These are phyloP conservation scores for Achaetomium macrosporum DNA, from an alignment of 2,329 filamentous ascomycete genomes.

Conservation along the genomic window DNA sequence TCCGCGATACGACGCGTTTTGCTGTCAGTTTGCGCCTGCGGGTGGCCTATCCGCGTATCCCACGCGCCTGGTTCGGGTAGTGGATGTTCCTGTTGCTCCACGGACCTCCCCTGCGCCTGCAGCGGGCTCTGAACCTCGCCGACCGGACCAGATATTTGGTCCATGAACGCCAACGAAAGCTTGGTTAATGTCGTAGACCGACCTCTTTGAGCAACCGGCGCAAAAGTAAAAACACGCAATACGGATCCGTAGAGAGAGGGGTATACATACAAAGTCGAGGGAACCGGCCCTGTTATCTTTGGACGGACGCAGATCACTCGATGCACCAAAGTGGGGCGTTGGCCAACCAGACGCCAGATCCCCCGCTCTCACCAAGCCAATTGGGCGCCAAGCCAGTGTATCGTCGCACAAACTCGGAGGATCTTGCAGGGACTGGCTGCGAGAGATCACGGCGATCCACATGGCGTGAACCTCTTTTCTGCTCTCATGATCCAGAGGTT, in stretches of 20 bases:
- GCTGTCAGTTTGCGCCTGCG: not conserved
- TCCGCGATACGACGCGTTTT: not conserved
- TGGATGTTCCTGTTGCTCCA: not conserved
- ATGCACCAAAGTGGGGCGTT: conserved; percentile 4
- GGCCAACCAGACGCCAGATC: conserved; percentile 5
- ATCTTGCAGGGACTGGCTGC: not conserved
- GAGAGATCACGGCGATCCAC: not conserved
- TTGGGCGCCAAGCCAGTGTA: not conserved
- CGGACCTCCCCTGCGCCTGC: not conserved
- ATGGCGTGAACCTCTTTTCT: not conserved
- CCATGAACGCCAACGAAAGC: not conserved
- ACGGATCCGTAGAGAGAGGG: conserved; percentile 6
- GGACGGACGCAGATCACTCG: not conserved
- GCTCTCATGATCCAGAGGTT: not conserved
- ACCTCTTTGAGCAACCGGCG: not conserved
- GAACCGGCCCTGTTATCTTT: not conserved
- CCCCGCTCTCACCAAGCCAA: not conserved
- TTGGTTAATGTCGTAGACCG: not conserved
- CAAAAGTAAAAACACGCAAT: not conserved
- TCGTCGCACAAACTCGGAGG: not conserved
- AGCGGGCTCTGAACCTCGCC: conserved; percentile 3
- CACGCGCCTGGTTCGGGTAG: conserved; percentile 1
- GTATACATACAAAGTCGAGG: conserved; percentile 2
- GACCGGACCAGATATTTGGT: not conserved
- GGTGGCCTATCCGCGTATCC: not conserved